A percentile compares a stretch with the other conserved stretches of the same genome.
phyloP scores from a whole-genome alignment of 164 flowering plant species.

The Annona cherimola region DNA sequence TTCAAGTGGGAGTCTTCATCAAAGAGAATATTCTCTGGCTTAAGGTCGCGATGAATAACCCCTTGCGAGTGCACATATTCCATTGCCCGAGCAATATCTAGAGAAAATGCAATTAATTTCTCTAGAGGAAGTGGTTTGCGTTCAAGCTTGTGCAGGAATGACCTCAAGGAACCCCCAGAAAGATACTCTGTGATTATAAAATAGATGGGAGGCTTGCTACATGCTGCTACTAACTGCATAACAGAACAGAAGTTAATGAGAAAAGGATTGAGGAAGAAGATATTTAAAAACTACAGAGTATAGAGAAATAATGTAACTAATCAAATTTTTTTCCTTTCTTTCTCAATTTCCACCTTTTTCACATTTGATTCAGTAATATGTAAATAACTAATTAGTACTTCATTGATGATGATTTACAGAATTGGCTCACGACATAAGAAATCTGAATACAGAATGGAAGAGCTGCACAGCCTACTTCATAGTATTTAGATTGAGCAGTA shows the following conservation, averaged over 20 bases:
- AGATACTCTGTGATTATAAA: constrained; percentile 77
- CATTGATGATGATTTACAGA: no score
- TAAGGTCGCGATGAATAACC: constrained; percentile 79
- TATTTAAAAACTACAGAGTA: neutral
- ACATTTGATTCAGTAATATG: neutral
- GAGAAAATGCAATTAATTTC: constrained; percentile 50
- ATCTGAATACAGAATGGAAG: no score
- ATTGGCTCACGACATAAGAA: no score
- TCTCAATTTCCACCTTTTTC: neutral
- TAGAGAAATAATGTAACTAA: neutral
- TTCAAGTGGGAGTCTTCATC: constrained; percentile 60
- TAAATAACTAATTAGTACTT: no score
- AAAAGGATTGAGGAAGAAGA: neutral
- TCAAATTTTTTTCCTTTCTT: neutral
- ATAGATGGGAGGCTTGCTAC: constrained; percentile 67
- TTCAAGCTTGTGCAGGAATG: constrained; percentile 69
- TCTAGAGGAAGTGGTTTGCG: constrained; percentile 47
- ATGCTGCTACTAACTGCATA: constrained; percentile 77
- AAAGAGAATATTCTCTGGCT: constrained; percentile 81
- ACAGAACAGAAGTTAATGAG: constrained; percentile 5
- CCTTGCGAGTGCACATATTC: constrained; percentile 88
- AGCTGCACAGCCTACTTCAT: no score
- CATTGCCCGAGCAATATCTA: constrained; percentile 89
- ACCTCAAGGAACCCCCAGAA: constrained; percentile 82
- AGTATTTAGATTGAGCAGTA: no score